Conservation (phyloP, 208 protist species). For the Tritrichomonas musculus region DNA sequence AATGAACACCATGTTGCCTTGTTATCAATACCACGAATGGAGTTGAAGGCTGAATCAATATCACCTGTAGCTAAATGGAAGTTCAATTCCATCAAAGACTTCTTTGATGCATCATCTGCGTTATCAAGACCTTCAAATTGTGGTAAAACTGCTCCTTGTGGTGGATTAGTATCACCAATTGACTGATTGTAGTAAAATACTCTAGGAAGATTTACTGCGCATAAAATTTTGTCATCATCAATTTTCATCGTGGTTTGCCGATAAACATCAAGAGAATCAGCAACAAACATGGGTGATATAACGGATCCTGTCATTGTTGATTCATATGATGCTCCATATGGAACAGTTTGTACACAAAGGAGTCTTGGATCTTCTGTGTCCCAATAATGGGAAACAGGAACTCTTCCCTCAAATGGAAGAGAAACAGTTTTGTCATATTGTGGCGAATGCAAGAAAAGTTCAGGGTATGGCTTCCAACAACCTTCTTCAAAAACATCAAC, state of each 20-base stretch:
- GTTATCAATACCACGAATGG: not conserved
- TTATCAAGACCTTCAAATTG: conserved; percentile 29
- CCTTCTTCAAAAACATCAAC: not conserved
- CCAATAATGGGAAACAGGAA: not conserved
- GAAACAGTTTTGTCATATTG: not conserved
- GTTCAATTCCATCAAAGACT: not conserved
- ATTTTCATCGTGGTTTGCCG: not conserved
- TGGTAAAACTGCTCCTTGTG: not conserved
- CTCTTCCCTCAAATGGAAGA: not conserved
- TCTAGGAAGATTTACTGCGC: not conserved
- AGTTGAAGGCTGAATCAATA: not conserved
- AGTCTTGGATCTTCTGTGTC: conserved; percentile 18
- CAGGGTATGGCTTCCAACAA: not conserved
- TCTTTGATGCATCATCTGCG: not conserved
- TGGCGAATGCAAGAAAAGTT: not conserved
- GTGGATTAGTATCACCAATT: not conserved
- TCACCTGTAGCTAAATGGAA: not conserved
- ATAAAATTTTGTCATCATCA: not conserved
- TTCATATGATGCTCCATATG: not conserved
- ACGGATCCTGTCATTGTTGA: not conserved
- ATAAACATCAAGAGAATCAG: not conserved
- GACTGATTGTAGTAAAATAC: not conserved
- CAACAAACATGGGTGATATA: not conserved
- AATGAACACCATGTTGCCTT: not conserved
- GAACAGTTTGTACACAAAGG: not conserved